These are phyloP conservation scores for Stachybotrys elegans DNA, from an alignment of 2,329 filamentous ascomycete genomes.

Conservation along the genomic window DNA sequence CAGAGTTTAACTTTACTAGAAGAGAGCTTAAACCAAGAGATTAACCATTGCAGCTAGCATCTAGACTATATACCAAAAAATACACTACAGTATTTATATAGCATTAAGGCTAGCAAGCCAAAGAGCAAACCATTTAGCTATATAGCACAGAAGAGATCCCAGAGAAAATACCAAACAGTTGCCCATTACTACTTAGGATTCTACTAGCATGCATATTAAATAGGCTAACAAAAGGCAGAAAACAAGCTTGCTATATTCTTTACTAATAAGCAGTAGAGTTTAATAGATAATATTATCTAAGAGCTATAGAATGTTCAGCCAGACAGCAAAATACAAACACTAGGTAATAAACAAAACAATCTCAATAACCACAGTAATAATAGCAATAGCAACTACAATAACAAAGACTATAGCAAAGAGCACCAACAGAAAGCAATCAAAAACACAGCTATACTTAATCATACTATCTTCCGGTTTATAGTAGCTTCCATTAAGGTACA, in stretches of 20 bases:
- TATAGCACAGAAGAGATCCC: background rate
- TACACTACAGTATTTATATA: background rate
- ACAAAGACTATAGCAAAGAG: too few relatives aligned
- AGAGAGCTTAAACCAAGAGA: background rate
- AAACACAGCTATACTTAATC: slow-evolving; percentile 3
- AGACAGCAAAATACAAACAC: too few relatives aligned
- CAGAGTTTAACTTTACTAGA: background rate
- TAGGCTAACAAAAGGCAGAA: background rate
- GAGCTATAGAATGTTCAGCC: background rate
- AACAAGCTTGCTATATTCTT: background rate
- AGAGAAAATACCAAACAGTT: background rate
- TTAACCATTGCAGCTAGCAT: background rate
- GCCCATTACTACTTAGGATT: background rate
- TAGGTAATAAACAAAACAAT: too few relatives aligned
- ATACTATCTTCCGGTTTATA: slow-evolving; percentile 7
- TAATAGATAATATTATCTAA: background rate
- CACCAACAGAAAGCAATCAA: too few relatives aligned
- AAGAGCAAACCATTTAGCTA: background rate
- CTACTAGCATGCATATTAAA: background rate
- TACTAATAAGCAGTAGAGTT: background rate
- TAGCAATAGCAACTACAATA: background rate
- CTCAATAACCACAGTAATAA: too few relatives aligned
- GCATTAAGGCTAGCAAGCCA: background rate
- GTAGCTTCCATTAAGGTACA: slow-evolving; percentile 7
- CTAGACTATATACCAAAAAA: background rate